phyloP scores from a whole-genome alignment of 306 rosid genomes.

The Carpinus fangiana region DNA sequence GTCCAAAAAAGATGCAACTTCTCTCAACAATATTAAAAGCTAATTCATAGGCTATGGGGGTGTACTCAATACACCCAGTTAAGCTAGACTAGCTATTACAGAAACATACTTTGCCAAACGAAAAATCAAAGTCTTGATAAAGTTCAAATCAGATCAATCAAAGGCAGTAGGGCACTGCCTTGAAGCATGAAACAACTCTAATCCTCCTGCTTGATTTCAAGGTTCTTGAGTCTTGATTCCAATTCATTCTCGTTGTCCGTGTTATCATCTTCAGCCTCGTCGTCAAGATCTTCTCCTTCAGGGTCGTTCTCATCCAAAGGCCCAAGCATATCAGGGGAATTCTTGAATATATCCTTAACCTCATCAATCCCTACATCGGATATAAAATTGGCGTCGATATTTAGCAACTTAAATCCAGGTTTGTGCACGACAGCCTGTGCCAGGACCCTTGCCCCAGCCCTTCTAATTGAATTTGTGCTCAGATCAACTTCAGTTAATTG shows the following conservation, averaged over 20 bases:
- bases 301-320: conserved; percentile 89
- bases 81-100: conserved; percentile 2
- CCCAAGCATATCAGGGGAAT: conserved; percentile 57
- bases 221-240: conserved; percentile 71
- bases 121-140: conserved; percentile 26
- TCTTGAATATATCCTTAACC: conserved; percentile 57
- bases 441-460: conserved; percentile 79
- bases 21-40: background rate
- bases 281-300: conserved; percentile 69
- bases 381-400: conserved; percentile 64
- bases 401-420: conserved; percentile 73
- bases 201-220: conserved; percentile 55
- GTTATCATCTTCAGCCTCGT: conserved; percentile 56
- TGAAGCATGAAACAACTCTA: conserved; percentile 25
- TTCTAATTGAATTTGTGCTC: conserved; percentile 60
- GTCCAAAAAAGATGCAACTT: background rate
- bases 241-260: conserved; percentile 54
- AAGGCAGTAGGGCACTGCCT: conserved; percentile 7
- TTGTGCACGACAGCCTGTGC: conserved; percentile 69
- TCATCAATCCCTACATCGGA: conserved; percentile 80
- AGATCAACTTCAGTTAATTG: conserved; percentile 76
- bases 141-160: conserved; percentile 24
- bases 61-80: conserved; percentile 22
- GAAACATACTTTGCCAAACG: conserved; percentile 22
- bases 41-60: background rate